These are phyloP conservation scores for Keqinozyma sinolaborantium DNA, from an alignment of 1,139 yeast genomes.

Conservation along the genomic window DNA sequence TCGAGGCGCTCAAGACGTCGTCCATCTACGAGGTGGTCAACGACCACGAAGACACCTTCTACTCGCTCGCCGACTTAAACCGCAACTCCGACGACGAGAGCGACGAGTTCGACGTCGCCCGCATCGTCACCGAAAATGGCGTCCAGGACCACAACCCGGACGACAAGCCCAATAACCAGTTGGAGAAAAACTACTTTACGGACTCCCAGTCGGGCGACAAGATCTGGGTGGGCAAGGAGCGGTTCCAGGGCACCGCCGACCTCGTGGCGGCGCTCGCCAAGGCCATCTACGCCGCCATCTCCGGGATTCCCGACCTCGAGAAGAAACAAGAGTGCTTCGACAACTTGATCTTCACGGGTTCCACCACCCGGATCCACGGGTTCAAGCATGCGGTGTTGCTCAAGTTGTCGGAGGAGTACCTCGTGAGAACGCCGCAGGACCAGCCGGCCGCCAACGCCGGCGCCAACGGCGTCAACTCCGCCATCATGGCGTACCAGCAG, in stretches of 20 bases:
- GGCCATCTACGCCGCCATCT: constrained; percentile 52
- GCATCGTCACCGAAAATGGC: constrained; percentile 65
- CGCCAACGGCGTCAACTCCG: constrained; percentile 34
- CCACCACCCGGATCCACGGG: constrained; percentile 72
- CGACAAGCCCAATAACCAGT: constrained; percentile 50
- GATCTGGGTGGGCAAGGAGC: constrained; percentile 73
- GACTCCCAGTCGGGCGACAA: constrained; percentile 53
- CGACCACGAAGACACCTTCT: constrained; percentile 53
- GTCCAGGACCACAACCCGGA: constrained; percentile 25
- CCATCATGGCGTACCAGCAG: constrained; percentile 44
- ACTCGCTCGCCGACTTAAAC: constrained; percentile 49
- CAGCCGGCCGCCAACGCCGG: constrained; percentile 18
- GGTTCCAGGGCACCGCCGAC: constrained; percentile 73
- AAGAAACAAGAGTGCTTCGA: constrained; percentile 87
- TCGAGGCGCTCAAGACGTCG: constrained; percentile 73
- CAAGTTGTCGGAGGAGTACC: constrained; percentile 56
- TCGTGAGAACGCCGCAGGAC: constrained; percentile 38
- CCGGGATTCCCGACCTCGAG: constrained; percentile 58
- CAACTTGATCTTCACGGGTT: constrained; percentile 75
- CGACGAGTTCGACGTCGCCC: constrained; percentile 84
- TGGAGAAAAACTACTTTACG: constrained; percentile 63
- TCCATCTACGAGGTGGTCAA: constrained; percentile 71
- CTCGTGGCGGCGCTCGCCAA: constrained; percentile 54
- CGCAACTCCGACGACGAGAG: constrained; percentile 32
- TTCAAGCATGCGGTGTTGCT: constrained; percentile 67